phyloP scores from a whole-genome alignment of 768 basidiomycete species.

The Amanita exitialis region DNA sequence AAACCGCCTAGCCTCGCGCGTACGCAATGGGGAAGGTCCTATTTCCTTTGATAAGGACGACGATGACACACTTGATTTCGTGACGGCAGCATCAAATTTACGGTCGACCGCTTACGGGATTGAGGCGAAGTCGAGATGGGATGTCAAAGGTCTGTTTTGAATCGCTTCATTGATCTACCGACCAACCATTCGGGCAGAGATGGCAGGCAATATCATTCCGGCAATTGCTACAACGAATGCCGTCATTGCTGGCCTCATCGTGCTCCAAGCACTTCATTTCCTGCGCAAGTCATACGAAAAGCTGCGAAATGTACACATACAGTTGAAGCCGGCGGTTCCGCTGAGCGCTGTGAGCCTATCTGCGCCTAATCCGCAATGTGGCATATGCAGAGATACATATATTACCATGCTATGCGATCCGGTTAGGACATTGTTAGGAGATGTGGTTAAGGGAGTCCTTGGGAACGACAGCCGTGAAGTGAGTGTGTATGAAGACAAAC shows the following conservation, averaged over 20 bases:
- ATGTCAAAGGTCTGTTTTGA: conserved; percentile 72
- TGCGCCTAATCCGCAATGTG: conserved; percentile 68
- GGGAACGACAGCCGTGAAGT: conserved; percentile 53
- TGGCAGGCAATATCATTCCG: conserved; percentile 99
- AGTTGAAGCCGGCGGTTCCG: conserved; percentile 71
- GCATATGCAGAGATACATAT: conserved; percentile 84
- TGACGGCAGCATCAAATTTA: conserved; percentile 89
- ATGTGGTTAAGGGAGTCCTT: conserved; percentile 61
- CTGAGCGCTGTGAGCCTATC: conserved; percentile 60
- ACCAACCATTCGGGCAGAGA: conserved; percentile 42
- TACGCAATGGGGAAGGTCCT: conserved; percentile 54
- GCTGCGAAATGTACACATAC: conserved; percentile 69
- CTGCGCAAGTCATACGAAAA: conserved; percentile 52
- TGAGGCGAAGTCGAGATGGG: conserved; percentile 83
- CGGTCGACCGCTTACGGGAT: conserved; percentile 89
- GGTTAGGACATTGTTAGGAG: conserved; percentile 53
- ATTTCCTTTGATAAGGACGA: conserved; percentile 98
- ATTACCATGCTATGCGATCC: conserved; percentile 67
- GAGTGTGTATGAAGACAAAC: conserved; percentile 78
- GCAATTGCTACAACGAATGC: conserved; percentile 99
- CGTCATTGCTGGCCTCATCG: conserved; percentile 90
- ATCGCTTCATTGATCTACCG: not conserved
- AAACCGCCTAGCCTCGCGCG: conserved; percentile 62
- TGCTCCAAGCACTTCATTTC: conserved; percentile 84
- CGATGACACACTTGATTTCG: conserved; percentile 93